These are phyloP conservation scores for Chaetomium fimeti DNA, from an alignment of 495 filamentous ascomycete genomes.

Conservation along the genomic window DNA sequence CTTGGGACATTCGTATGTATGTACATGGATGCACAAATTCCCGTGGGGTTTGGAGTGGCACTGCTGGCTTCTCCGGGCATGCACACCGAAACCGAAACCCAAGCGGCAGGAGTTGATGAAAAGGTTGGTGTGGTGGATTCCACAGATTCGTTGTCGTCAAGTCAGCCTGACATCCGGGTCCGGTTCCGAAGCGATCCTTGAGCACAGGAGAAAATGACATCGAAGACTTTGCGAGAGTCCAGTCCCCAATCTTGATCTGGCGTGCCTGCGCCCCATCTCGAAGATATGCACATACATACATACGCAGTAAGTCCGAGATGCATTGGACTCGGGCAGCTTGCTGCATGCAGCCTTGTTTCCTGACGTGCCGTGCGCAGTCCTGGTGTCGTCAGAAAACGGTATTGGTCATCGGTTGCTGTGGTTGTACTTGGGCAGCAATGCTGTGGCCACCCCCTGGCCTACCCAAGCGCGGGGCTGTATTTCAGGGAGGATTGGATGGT, in stretches of 20 bases:
- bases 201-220: neutral
- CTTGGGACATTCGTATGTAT: neutral
- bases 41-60: neutral
- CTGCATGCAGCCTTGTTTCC: constrained; percentile 22
- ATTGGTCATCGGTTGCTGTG: constrained; percentile 3
- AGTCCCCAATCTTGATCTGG: neutral
- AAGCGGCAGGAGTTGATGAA: neutral
- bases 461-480: constrained; percentile 6
- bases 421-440: constrained; percentile 19
- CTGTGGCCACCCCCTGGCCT: neutral
- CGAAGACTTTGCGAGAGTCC: neutral
- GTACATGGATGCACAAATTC: neutral
- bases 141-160: too few species aligned
- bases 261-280: neutral
- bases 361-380: constrained; percentile 9
- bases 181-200: too few species aligned
- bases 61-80: neutral
- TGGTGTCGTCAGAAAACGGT: neutral
- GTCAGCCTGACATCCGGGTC: too few species aligned
- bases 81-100: neutral
- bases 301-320: neutral
- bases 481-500: neutral
- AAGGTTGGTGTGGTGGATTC: neutral
- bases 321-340: neutral
- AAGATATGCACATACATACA: neutral